Percentiles rank a stretch among this genome's conserved stretches.
These are phyloP conservation scores for Arbutus unedo DNA, from an alignment of 148 eudicot genomes.

Conservation along the genomic window DNA sequence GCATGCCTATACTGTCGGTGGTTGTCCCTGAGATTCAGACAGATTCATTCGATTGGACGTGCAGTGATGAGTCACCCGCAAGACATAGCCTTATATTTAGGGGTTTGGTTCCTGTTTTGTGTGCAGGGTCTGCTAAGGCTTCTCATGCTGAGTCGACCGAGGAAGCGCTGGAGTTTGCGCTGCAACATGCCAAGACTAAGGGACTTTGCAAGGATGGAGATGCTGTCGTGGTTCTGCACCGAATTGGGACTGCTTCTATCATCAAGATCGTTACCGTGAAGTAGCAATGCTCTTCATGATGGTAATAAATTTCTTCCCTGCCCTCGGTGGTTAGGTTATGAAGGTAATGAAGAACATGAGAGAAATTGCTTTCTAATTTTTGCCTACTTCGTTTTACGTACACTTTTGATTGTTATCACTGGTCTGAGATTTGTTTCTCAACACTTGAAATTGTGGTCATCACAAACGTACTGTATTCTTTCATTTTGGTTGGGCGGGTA, in stretches of 20 bases:
- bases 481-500: not conserved
- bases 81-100: slow-evolving; percentile 47
- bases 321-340: not conserved
- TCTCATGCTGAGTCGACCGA: slow-evolving; percentile 51
- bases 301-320: slow-evolving; percentile 8
- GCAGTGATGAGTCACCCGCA: slow-evolving; percentile 54
- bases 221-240: slow-evolving; percentile 51
- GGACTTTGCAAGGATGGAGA: slow-evolving; percentile 48
- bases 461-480: not conserved
- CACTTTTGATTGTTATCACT: not conserved
- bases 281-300: slow-evolving; percentile 12
- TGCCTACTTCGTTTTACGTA: not conserved
- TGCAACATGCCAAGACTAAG: slow-evolving; percentile 42
- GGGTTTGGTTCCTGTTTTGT: slow-evolving; percentile 44
- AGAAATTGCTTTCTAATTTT: not conserved
- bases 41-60: slow-evolving; percentile 50
- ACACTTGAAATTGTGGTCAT: not conserved
- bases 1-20: slow-evolving; percentile 50
- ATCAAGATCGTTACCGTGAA: slow-evolving; percentile 47
- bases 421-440: slow-evolving; percentile 4
- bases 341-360: not conserved
- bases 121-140: slow-evolving; percentile 53
- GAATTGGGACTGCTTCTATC: slow-evolving; percentile 45
- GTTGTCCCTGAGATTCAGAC: slow-evolving; percentile 53
- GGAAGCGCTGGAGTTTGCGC: slow-evolving; percentile 44